Evolutionary conservation across 2,329 filamentous ascomycete species (phyloP).

Genomic region (Verticillium klebahnii): DNA sequence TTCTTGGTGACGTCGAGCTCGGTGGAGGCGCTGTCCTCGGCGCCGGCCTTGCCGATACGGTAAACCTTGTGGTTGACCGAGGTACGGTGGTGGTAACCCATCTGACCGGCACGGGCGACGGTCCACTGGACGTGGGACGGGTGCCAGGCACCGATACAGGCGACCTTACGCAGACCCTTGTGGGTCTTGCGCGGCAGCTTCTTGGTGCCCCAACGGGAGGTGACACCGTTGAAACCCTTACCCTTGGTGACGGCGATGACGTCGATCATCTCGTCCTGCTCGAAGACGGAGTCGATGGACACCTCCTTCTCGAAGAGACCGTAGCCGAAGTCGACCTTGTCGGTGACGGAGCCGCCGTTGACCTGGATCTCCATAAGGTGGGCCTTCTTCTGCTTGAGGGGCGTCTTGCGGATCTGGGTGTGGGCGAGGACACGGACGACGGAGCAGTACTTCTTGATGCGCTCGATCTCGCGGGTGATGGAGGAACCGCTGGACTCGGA

Average conservation of each 20-base stretch:
- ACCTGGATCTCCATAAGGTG: conserved; percentile 99
- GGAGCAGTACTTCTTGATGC: conserved; percentile 99
- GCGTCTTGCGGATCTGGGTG: conserved; percentile 98
- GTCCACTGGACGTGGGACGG: conserved; percentile 99
- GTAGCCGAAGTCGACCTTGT: conserved; percentile 96
- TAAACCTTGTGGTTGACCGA: conserved; percentile 99
- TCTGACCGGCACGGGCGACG: conserved; percentile 99
- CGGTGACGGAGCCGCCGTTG: conserved; percentile 92
- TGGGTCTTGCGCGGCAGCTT: conserved; percentile 99
- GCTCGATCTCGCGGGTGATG: conserved; percentile 96
- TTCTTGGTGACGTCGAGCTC: conserved; percentile 98
- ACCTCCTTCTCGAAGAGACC: conserved; percentile 99
- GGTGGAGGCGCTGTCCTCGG: conserved; percentile 89
- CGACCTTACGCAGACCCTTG: conserved; percentile 99
- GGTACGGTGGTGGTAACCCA: conserved; percentile 99
- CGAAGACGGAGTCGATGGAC: conserved; percentile 88
- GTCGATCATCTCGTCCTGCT: conserved; percentile 99
- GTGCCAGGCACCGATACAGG: conserved; percentile 99
- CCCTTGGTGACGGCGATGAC: conserved; percentile 99
- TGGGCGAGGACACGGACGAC: conserved; percentile 98
- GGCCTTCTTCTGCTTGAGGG: conserved; percentile 99
- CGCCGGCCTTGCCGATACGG: conserved; percentile 89
- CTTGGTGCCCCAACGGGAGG: conserved; percentile 98
- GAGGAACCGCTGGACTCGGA: conserved; percentile 86
- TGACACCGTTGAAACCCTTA: conserved; percentile 98